phyloP scores from a whole-genome alignment of 2,329 filamentous ascomycete species.

The Stagonosporopsis vannaccii region DNA sequence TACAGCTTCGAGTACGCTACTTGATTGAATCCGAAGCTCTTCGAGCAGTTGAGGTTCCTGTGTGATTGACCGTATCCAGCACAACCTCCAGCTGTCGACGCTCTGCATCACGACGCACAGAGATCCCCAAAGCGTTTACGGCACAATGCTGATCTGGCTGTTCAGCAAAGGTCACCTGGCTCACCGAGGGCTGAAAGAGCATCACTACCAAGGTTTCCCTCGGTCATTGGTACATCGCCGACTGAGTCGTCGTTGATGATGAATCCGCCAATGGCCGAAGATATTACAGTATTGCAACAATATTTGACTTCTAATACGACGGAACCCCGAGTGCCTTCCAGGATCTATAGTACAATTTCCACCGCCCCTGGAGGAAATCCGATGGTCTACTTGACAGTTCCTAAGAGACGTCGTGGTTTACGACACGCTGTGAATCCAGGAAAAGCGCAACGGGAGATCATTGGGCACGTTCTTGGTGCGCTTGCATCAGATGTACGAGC shows the following conservation, averaged over 20 bases:
- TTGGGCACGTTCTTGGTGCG: constrained; percentile 25
- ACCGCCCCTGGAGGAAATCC: constrained; percentile 20
- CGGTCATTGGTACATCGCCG: constrained; percentile 18
- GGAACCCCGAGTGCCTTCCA: neutral
- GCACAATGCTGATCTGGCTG: neutral
- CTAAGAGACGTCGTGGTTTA: constrained; percentile 23
- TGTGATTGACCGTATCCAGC: neutral
- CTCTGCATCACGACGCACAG: neutral
- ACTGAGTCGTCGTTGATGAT: constrained; percentile 31
- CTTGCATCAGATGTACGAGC: constrained; percentile 18
- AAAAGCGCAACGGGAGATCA: constrained; percentile 25
- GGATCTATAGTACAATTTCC: constrained; percentile 23
- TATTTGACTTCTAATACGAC: constrained; percentile 21
- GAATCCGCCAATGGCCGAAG: constrained; percentile 32
- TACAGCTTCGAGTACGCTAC: neutral
- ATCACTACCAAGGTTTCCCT: constrained; percentile 7
- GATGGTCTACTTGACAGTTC: constrained; percentile 30
- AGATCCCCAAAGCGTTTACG: neutral
- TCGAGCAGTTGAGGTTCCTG: too few species aligned
- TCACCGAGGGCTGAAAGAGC: neutral
- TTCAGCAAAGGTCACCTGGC: neutral
- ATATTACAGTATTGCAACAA: constrained; percentile 29
- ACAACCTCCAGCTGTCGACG: neutral
- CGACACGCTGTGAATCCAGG: constrained; percentile 22
- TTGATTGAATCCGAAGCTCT: too few species aligned